A percentile compares a stretch with the other conserved stretches of the same genome.
These are phyloP conservation scores for Mucor sp. DNA, from an alignment of 371 early-diverging fungal genomes.

Conservation along the genomic window DNA sequence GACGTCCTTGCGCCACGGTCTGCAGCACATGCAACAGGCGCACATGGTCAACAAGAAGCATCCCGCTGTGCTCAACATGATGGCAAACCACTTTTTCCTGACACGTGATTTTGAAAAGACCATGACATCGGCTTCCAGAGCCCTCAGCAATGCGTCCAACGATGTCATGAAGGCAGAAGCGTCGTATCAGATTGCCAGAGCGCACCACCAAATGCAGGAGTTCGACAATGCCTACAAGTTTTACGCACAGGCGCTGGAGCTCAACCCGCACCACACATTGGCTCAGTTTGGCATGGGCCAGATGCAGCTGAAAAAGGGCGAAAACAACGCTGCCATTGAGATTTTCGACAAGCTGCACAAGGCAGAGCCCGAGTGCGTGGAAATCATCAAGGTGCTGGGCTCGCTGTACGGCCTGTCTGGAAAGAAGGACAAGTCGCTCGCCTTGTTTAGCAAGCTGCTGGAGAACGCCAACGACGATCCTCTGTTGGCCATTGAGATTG, in stretches of 20 bases:
- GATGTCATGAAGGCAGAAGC: slow-evolving; percentile 62
- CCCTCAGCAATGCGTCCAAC: slow-evolving; percentile 50
- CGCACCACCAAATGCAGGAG: slow-evolving; percentile 59
- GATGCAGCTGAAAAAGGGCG: slow-evolving; percentile 58
- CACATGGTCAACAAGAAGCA: slow-evolving; percentile 48
- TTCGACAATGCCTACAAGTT: slow-evolving; percentile 72
- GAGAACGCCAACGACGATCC: slow-evolving; percentile 58
- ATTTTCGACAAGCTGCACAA: slow-evolving; percentile 74
- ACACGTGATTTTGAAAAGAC: slow-evolving; percentile 55
- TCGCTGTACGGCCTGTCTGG: slow-evolving; percentile 67
- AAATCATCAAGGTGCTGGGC: slow-evolving; percentile 66
- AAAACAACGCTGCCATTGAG: slow-evolving; percentile 62
- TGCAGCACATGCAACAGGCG: slow-evolving; percentile 55
- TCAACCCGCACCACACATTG: slow-evolving; percentile 67
- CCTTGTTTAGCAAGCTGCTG: slow-evolving; percentile 61
- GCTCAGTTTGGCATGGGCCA: slow-evolving; percentile 85
- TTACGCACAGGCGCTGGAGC: slow-evolving; percentile 69
- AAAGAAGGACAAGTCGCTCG: slow-evolving; percentile 66
- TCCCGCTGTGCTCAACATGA: slow-evolving; percentile 54
- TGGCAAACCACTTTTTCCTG: slow-evolving; percentile 63
- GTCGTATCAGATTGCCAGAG: slow-evolving; percentile 62
- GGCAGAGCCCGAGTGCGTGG: slow-evolving; percentile 64
- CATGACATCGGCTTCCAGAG: slow-evolving; percentile 47
- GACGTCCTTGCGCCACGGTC: slow-evolving; percentile 39
- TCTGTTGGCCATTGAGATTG: slow-evolving; percentile 61